These are phyloP conservation scores for Boechera divaricarpa DNA, from an alignment of 345 rosid genomes.

Conservation along the genomic window DNA sequence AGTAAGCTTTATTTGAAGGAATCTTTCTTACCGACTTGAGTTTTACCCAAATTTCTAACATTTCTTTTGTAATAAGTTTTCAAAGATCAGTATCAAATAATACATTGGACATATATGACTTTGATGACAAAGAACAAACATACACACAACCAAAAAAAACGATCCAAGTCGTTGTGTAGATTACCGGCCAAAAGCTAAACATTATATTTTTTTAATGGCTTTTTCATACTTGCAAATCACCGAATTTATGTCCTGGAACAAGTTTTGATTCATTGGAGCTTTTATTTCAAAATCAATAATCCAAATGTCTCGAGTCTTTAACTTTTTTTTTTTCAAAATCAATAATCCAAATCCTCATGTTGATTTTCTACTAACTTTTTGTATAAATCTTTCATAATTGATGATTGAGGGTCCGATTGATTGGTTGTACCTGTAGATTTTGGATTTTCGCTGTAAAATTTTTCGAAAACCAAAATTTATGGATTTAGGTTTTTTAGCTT, in stretches of 20 bases:
- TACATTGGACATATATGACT: constrained; percentile 22
- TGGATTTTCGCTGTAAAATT: no score
- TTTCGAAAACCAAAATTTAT: no score
- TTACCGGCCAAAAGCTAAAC: constrained; percentile 42
- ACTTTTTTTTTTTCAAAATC: neutral
- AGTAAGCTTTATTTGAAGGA: neutral
- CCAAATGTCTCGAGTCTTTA: neutral
- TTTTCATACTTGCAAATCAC: constrained; percentile 15
- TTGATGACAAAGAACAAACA: constrained; percentile 6
- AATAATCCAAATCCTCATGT: neutral
- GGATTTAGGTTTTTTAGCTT: no score
- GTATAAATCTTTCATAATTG: no score
- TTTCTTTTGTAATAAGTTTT: neutral
- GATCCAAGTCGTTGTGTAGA: constrained; percentile 39
- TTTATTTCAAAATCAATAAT: neutral
- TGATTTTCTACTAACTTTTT: neutral
- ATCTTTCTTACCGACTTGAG: neutral
- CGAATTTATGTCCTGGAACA: neutral
- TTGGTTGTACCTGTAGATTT: no score
- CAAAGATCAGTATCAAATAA: neutral
- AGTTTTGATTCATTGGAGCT: neutral
- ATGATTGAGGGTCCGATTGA: no score
- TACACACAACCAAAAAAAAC: constrained; percentile 9
- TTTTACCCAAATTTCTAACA: neutral
- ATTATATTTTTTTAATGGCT: neutral